Evolutionary conservation across 2,329 filamentous ascomycete species (phyloP), one percentile per base, ranked within the genome.

Genomic region (Claviceps spartinae): DNA sequence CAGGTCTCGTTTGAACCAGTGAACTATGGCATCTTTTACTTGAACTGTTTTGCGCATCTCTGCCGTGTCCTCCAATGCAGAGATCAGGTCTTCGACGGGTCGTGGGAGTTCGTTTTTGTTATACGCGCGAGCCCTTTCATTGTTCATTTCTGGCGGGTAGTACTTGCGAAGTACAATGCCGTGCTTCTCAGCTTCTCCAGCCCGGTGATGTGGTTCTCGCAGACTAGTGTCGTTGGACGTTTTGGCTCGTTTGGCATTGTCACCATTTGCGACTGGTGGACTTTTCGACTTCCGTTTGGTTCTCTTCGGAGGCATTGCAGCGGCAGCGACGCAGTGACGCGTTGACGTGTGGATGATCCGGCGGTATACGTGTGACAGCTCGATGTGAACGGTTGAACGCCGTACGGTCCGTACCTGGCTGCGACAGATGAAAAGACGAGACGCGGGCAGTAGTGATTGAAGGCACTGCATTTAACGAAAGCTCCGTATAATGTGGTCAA

Each of bases 1-100:
- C 49, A 95, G 68, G 64, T 95, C 90, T 61, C 79, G 81, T 68
- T 93, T 94, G 72, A 91, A 95, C 89, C 89, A 95, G 67, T 95
- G 87, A 0, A 95, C 78, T 0, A 95, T 83, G 0, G 82, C 79
- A 26, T 78, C 70, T 34, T 78, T 77, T 0, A 75, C 69, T 1
- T 68, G 55, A 13, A 85, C 74, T 1, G 69, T 65, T 30, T 73
- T 69, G 8, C 86, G 75, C 38, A 67, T 64, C 0, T 67, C 59
- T 2, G 72, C 67, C 0, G 88, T 93, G 2, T 82, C 77, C 24
- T 73, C 63, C 5, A 89, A 72, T 0, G 82, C 81, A 1, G 70
- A 64, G 5, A 80, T 64, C 2, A 95, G 73, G 0, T 77, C 66
- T 59, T 89, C 81, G 20, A 94, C 85, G 0, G 89, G 90, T 0